Base-by-base conservation (phyloP, 1,284 basidiomycete genomes). In the Marasmius tenuissimus region DNA sequence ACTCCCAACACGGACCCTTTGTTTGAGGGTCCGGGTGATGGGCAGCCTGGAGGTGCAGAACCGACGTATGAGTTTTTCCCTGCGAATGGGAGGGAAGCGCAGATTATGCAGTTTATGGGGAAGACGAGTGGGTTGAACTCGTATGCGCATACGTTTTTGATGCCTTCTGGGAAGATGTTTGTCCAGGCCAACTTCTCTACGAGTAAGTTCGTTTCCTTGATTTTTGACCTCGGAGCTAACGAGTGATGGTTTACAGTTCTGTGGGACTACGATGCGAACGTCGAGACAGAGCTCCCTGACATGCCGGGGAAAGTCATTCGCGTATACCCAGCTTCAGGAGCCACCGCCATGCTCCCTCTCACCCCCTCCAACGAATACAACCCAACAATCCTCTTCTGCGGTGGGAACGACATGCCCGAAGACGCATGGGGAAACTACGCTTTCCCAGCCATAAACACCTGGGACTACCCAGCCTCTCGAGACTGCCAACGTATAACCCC, bases 251-350 rank as follows among this genome's bases (percentile, higher is more conserved):
- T 27, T 27, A 4, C 27, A 85, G 84, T 81, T 18, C 68, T 85
- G 18, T 85, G 82, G 82, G 76, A 86, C 53, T 77, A 77, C n/a
- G 40, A 68, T 0, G 78, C 75, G 53, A 85, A 85, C 70, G 66
- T 72, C 47, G 88, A 91, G 72, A 83, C 73, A 0, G 58, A 68
- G 8, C 74, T 84, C 3, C 82, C 81, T 3, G 66, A 75, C 63
- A 84, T 85, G 83, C 84, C 84, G 2, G 73, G 71, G 20, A 66
- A 80, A 58, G 85, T 92, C 52, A 78, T 84, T 34, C 86, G 91
- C 60, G 91, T 93, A 18, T 95, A 95, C 77, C 93, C 93, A 37
- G 93, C 89, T 0, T 94, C 92, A 1, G 93, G 86, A 61, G 93
- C 88, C 16, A 84, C 82, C 2, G 89, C 87, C 59, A 92, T 95